Conservation (phyloP, 2,329 filamentous ascomycete genomes). For the Penicillium sclerotiorum region DNA sequence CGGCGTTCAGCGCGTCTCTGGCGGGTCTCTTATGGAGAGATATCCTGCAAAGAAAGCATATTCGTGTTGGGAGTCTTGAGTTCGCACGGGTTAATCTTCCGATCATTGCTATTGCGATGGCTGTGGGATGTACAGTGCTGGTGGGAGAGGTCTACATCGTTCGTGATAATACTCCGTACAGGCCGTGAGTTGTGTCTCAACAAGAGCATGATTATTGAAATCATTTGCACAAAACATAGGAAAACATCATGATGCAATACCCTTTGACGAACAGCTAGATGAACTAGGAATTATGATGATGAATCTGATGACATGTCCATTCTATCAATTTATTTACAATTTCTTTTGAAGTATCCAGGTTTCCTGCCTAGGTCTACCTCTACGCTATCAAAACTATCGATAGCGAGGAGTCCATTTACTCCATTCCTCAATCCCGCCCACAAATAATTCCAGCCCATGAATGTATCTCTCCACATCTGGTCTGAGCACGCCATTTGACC, state of each 20-base stretch:
- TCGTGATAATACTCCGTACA: slow-evolving; percentile 47
- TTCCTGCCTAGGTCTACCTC: too few relatives aligned
- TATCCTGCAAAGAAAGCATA: slow-evolving; percentile 69
- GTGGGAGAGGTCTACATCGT: slow-evolving; percentile 65
- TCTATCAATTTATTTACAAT: too few relatives aligned
- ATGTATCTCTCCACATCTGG: slow-evolving; percentile 18
- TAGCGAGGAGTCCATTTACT: slow-evolving; percentile 24
- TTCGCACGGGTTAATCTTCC: slow-evolving; percentile 71
- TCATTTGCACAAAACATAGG: too few relatives aligned
- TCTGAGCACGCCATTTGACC: background rate
- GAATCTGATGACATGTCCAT: too few relatives aligned
- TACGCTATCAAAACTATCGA: background rate
- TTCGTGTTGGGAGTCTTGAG: slow-evolving; percentile 63
- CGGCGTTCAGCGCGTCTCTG: slow-evolving; percentile 70
- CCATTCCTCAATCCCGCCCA: slow-evolving; percentile 24
- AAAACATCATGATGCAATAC: too few relatives aligned
- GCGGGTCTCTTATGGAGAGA: slow-evolving; percentile 74
- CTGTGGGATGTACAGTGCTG: slow-evolving; percentile 63
- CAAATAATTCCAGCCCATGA: slow-evolving; percentile 19
- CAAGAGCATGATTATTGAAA: slow-evolving; percentile 4
- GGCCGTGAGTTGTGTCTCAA: slow-evolving; percentile 12
- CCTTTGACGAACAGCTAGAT: too few relatives aligned
- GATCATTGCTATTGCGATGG: slow-evolving; percentile 71
- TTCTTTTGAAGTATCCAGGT: too few relatives aligned
- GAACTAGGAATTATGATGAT: too few relatives aligned